These are phyloP conservation scores for Globisporangium spinosum DNA, from an alignment of 352 stramenopile species.

Conservation along the genomic window DNA sequence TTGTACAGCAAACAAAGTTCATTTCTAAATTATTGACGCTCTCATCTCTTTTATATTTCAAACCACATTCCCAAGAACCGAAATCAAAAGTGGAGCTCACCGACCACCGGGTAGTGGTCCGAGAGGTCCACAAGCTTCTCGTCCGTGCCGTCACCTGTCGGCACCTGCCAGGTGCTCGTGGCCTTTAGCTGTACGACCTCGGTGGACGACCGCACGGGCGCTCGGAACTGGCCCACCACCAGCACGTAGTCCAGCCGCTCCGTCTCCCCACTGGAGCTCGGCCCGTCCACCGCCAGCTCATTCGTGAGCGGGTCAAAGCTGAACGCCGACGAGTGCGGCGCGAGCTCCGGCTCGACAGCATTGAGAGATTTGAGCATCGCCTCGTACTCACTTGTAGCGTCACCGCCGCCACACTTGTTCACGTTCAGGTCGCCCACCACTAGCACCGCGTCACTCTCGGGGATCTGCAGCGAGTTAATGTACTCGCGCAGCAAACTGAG, in stretches of 20 bases:
- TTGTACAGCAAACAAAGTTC: not conserved
- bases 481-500: constrained; percentile 43
- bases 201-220: constrained; percentile 21
- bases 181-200: constrained; percentile 59
- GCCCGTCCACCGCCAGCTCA: constrained; percentile 46
- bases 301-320: constrained; percentile 70
- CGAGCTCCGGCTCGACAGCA: constrained; percentile 31
- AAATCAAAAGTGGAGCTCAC: constrained; percentile 49
- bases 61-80: not conserved
- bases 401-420: constrained; percentile 26
- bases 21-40: constrained; percentile 1
- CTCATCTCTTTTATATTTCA: not conserved
- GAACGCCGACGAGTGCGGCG: constrained; percentile 31
- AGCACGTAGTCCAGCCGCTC: constrained; percentile 71
- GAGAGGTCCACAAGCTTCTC: constrained; percentile 54
- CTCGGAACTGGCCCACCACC: constrained; percentile 30
- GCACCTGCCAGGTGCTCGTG: constrained; percentile 31
- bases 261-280: constrained; percentile 49
- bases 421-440: constrained; percentile 66
- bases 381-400: constrained; percentile 30
- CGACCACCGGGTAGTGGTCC: constrained; percentile 65
- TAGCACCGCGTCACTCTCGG: constrained; percentile 43
- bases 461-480: constrained; percentile 43
- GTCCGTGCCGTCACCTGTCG: constrained; percentile 12
- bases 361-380: constrained; percentile 46